Evolutionary conservation across 805 yeast species (phyloP).

Genomic region (Ogataea dorogensis): DNA sequence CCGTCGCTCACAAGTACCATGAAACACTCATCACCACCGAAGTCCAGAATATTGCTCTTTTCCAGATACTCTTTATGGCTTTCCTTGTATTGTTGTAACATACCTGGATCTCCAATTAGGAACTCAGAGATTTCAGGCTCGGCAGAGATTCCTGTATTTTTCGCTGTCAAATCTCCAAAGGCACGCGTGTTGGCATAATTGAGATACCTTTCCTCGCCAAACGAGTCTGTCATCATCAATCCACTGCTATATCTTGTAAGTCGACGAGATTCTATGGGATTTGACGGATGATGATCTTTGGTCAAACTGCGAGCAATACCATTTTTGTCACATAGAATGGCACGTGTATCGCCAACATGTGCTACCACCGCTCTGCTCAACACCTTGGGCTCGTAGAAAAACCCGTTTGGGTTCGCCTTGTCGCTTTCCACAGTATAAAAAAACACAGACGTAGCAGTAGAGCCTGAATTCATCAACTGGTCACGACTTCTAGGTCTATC

Average conservation of each 20-base stretch:
- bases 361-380: constrained; percentile 71
- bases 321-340: constrained; percentile 74
- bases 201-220: constrained; percentile 83
- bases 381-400: constrained; percentile 65
- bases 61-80: constrained; percentile 22
- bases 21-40: constrained; percentile 88
- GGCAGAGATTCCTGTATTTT: constrained; percentile 80
- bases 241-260: constrained; percentile 62
- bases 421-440: constrained; percentile 33
- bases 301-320: constrained; percentile 83
- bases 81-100: constrained; percentile 35
- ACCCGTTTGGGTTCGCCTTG: constrained; percentile 30
- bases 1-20: constrained; percentile 86
- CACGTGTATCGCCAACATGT: constrained; percentile 91
- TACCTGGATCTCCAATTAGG: constrained; percentile 58
- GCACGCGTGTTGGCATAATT: constrained; percentile 89
- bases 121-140: constrained; percentile 84
- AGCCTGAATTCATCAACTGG: constrained; percentile 32
- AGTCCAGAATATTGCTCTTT: constrained; percentile 29
- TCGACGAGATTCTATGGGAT: constrained; percentile 73
- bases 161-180: constrained; percentile 84
- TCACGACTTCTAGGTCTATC: constrained; percentile 7
- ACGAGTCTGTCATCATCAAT: constrained; percentile 77
- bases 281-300: constrained; percentile 81
- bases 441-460: constrained; percentile 37